Percentiles rank a stretch among this genome's conserved stretches.
Evolutionary conservation across 1,284 basidiomycete genomes (phyloP).

Genomic region (Leucoagaricus sp.): DNA sequence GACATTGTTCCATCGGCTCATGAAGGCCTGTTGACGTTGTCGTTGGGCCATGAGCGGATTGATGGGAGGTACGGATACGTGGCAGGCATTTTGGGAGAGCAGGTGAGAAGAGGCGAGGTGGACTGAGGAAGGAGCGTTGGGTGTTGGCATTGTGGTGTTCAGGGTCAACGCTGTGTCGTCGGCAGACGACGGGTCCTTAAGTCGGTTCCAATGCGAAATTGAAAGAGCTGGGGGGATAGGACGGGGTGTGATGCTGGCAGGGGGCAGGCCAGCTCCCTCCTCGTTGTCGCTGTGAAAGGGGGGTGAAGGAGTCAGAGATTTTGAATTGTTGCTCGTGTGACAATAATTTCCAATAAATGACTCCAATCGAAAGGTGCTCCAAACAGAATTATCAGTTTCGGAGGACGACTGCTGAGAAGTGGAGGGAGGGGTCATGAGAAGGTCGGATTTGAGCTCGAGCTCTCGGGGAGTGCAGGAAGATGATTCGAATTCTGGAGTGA

Average conservation of each 20-base stretch:
- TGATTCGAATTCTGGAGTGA: conserved; percentile 1
- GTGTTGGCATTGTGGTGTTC: not conserved
- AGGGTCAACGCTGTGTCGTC: conserved; percentile 3
- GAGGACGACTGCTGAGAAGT: not conserved
- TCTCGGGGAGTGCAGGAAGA: conserved; percentile 2
- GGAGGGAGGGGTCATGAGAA: not conserved
- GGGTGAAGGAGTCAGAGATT: not conserved
- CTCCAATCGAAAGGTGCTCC: conserved; percentile 12
- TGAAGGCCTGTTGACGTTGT: conserved; percentile 10
- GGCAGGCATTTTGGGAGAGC: not conserved
- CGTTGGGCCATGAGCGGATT: conserved; percentile 8
- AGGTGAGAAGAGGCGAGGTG: not conserved
- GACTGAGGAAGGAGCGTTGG: not conserved
- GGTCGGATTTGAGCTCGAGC: conserved; percentile 7
- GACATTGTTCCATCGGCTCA: conserved; percentile 6
- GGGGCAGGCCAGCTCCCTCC: not conserved
- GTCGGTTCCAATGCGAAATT: not conserved
- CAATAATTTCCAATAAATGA: conserved; percentile 11
- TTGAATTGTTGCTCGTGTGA: not conserved
- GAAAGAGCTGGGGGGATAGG: not conserved
- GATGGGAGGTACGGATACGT: not conserved
- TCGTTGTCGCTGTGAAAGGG: not conserved
- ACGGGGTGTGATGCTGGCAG: not conserved
- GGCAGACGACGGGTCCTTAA: not conserved
- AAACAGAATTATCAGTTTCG: conserved; percentile 9